Evolutionary conservation across 177 flowering plant species (phyloP), one percentile per base, ranked within the genome.

Genomic region (Vitis hybrid): DNA sequence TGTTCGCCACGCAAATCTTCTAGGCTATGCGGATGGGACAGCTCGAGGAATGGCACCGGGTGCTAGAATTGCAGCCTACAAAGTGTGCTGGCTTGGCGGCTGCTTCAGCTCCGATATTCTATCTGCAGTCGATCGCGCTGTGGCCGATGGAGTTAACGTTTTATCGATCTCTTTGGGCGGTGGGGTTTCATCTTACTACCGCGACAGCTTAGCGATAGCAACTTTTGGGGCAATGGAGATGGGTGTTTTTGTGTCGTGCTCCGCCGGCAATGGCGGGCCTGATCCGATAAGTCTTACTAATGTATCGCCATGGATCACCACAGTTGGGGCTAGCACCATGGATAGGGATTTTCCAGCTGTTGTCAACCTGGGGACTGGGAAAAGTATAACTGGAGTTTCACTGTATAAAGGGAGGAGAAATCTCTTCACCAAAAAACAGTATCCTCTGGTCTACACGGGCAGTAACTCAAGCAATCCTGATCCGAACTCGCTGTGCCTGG

Each of bases 231-330:
- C 98, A 1, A 90, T 89, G 92, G 90, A 89, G 82, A 88, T 70
- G 83, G 99, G 98, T 2, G 92, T 95, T 12, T 90, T 95, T 59
- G 89, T 95, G 2, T 92, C 98, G 1, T 87, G 93, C 75, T 90
- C 98, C 0, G 98, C 99, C 12, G 99, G 99, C 17, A 94, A 95
- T 64, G 89, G 87, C 4, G 99, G 99, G 7, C 99, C 97, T 0
- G 92, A 87, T 20, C 92, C 98, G 0, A 75, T 78, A 19, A 89
- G 87, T 66, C 83, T 93, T 56, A 86, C 92, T 10, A 95, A 95
- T 76, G 89, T 89, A 1, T 87, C 99, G 0, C 99, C 99, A 13
- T 95, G 98, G 98, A 80, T 93, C 31, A 82, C 95, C 47, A 95
- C 99, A 0, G 97, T 95, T 24, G 99, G 94, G 18, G 99, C 99